Conservation (phyloP, 2,329 filamentous ascomycete genomes). For the Colletotrichum godetiae region DNA sequence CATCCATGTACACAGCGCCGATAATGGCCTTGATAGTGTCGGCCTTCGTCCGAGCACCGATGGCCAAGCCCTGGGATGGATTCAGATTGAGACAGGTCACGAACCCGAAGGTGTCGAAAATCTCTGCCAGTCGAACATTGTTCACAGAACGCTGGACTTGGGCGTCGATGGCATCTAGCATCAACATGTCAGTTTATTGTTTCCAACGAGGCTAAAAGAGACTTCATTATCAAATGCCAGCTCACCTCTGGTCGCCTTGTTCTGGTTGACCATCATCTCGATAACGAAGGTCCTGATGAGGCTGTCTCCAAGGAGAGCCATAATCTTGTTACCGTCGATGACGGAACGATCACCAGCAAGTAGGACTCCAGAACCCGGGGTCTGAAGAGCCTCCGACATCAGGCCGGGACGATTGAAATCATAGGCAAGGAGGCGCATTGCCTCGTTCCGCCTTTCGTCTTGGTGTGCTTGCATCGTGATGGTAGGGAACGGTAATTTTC, state of each 20-base stretch:
- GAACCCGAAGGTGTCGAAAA: not conserved
- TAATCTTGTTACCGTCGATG: constrained; percentile 8
- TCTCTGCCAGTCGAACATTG: not conserved
- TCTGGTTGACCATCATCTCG: not conserved
- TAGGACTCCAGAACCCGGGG: not conserved
- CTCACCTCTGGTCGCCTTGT: not conserved
- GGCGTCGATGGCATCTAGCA: no score
- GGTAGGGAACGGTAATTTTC: not conserved
- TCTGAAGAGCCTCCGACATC: constrained; percentile 17
- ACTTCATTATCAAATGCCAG: not conserved
- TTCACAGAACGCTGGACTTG: not conserved
- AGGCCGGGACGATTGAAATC: not conserved
- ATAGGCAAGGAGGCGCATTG: not conserved
- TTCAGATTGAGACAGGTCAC: constrained; percentile 1
- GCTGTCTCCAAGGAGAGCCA: not conserved
- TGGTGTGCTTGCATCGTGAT: not conserved
- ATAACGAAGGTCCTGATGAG: not conserved
- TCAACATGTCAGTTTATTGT: no score
- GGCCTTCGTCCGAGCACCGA: not conserved
- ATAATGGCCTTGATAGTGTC: constrained; percentile 3
- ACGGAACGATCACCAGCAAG: not conserved
- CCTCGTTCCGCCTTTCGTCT: no score
- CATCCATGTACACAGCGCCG: not conserved
- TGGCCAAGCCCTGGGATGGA: not conserved
- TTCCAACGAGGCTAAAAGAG: not conserved